Conservation (phyloP, 805 yeast species). For the Starmerella powellii region DNA sequence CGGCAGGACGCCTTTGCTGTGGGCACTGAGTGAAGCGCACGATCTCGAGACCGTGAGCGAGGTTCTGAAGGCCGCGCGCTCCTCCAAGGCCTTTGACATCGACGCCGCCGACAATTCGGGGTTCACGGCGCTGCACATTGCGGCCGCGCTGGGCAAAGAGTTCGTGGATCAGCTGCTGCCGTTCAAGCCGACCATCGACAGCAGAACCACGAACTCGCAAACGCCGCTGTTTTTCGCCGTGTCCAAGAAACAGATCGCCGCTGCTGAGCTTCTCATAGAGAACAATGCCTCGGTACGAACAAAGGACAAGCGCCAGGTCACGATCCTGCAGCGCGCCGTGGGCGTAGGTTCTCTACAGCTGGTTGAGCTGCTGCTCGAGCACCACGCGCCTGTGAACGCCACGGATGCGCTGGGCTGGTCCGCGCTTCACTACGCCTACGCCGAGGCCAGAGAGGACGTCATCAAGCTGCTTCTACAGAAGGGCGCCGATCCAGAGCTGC, state of each 20-base stretch:
- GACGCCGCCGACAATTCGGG: conserved; percentile 70
- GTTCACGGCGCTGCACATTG: conserved; percentile 82
- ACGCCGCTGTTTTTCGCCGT: conserved; percentile 69
- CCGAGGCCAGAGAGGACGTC: conserved; percentile 78
- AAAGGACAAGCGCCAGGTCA: conserved; percentile 54
- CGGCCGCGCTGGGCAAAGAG: conserved; percentile 62
- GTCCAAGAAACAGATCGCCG: conserved; percentile 47
- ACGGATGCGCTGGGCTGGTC: conserved; percentile 67
- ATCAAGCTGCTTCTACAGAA: conserved; percentile 47
- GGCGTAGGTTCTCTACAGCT: conserved; percentile 55
- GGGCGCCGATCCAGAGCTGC: conserved; percentile 51
- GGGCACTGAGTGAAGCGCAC: conserved; percentile 63
- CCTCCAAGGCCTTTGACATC: conserved; percentile 36
- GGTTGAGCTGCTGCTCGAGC: conserved; percentile 42
- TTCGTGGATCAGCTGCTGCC: conserved; percentile 38
- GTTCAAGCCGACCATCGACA: conserved; percentile 40
- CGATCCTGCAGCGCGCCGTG: conserved; percentile 74
- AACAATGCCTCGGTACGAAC: conserved; percentile 50
- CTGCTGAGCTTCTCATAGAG: conserved; percentile 44
- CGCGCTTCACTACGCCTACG: conserved; percentile 75
- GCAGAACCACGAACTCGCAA: conserved; percentile 48
- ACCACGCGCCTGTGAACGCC: conserved; percentile 53
- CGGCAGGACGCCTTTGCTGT: conserved; percentile 69
- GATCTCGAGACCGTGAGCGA: conserved; percentile 41
- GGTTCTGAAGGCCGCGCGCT: conserved; percentile 32